Conservation (phyloP, 208 protist genomes). For the Entamoeba histolytica region DNA sequence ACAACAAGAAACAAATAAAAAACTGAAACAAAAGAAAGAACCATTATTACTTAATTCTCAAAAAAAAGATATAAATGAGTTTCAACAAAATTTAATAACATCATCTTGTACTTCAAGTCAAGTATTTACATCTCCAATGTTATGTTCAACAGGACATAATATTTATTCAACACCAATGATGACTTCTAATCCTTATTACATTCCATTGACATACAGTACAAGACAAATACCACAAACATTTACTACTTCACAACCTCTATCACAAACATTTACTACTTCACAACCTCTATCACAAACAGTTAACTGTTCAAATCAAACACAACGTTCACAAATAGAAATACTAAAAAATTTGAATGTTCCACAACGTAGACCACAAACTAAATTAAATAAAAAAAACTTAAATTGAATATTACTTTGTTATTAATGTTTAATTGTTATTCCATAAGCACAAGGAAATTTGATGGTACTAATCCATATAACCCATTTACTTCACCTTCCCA, state of each 20-base stretch:
- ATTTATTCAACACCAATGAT: not conserved
- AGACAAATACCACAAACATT: no score
- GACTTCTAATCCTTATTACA: not conserved
- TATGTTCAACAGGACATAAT: not conserved
- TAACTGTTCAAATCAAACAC: not conserved
- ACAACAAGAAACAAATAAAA: not conserved
- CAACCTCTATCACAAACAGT: not conserved
- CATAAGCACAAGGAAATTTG: not conserved
- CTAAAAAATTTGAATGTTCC: not conserved
- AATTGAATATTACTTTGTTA: no score
- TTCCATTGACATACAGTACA: no score
- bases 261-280: not conserved
- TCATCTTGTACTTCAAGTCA: not conserved
- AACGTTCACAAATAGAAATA: not conserved
- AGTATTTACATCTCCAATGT: not conserved
- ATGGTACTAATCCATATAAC: not conserved
- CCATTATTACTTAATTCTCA: not conserved
- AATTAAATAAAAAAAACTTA: no score
- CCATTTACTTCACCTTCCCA: not conserved
- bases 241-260: not conserved
- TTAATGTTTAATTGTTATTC: not conserved
- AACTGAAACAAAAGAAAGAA: not conserved
- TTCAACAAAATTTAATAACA: not conserved
- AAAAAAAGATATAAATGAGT: not conserved
- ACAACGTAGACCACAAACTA: not conserved